phyloP scores from a whole-genome alignment of 1,139 yeast genomes.

The Lodderomyces parapsilosis region DNA sequence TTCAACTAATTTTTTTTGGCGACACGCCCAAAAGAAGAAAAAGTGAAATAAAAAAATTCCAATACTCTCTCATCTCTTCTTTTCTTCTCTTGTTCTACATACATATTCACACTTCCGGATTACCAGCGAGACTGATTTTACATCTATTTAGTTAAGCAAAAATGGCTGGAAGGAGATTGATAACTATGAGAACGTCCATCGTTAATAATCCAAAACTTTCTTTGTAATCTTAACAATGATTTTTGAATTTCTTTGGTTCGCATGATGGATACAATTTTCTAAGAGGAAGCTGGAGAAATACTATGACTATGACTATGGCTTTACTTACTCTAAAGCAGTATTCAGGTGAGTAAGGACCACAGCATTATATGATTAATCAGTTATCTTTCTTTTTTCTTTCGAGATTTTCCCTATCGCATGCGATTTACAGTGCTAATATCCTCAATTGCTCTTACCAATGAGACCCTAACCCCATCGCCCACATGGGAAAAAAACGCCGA shows the following conservation, averaged over 20 bases:
- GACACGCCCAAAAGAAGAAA: conserved; percentile 1
- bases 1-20: no score
- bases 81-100: conserved; percentile 19
- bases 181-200: conserved; percentile 22
- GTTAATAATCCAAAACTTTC: conserved; percentile 32
- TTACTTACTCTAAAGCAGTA: no score
- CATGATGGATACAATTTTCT: conserved; percentile 42
- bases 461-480: no score
- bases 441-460: no score
- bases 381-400: no score
- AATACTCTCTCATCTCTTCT: background rate
- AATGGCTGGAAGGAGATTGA: conserved; percentile 53
- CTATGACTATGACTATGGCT: no score
- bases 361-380: no score
- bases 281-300: background rate
- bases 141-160: conserved; percentile 46
- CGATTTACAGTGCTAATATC: no score
- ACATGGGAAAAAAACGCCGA: background rate
- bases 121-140: conserved; percentile 49
- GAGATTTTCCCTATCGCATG: no score
- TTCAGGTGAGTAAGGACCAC: no score
- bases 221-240: conserved; percentile 5
- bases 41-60: conserved; percentile 6
- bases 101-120: conserved; percentile 45
- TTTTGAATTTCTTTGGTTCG: conserved; percentile 34